A percentile compares a stretch with the other conserved stretches of the same genome.
phyloP scores from a whole-genome alignment of 352 stramenopile species.

The Peronospora destructor region DNA sequence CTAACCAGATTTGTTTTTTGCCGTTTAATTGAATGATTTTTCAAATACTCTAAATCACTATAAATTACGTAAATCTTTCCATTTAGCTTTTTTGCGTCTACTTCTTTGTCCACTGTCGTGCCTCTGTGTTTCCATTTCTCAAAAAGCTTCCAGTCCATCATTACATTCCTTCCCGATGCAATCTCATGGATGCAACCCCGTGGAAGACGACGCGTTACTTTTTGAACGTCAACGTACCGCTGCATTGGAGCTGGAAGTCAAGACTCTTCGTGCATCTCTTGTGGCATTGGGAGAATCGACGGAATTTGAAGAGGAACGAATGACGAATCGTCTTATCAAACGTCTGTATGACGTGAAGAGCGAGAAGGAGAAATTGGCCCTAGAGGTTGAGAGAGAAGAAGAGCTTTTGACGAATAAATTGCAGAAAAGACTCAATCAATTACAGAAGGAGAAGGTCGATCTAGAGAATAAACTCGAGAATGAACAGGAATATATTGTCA shows the following conservation, averaged over 20 bases:
- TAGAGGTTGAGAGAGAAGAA: constrained; percentile 87
- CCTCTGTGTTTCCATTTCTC: constrained; percentile 12
- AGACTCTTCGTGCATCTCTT: constrained; percentile 55
- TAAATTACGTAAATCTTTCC: not conserved
- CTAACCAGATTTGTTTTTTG: too few species aligned
- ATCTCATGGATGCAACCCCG: constrained; percentile 7
- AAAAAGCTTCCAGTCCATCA: constrained; percentile 9
- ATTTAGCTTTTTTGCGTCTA: not conserved
- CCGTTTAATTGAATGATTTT: not conserved
- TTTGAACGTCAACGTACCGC: constrained; percentile 70
- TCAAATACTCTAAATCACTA: not conserved
- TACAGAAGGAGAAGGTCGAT: constrained; percentile 87
- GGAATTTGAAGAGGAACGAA: constrained; percentile 77
- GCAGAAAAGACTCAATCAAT: constrained; percentile 84
- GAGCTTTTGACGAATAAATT: constrained; percentile 87
- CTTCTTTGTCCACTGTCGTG: constrained; percentile 6
- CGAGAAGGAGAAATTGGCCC: constrained; percentile 85
- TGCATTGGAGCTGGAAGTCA: constrained; percentile 60
- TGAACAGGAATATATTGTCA: constrained; percentile 90
- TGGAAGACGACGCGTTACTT: constrained; percentile 42
- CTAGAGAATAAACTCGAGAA: constrained; percentile 89
- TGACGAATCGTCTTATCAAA: constrained; percentile 81
- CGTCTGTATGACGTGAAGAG: constrained; percentile 68
- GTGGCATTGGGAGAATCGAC: constrained; percentile 79
- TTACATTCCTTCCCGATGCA: constrained; percentile 4